Conservation (phyloP, 2,329 filamentous ascomycete species). For the Penicillium sp. region DNA sequence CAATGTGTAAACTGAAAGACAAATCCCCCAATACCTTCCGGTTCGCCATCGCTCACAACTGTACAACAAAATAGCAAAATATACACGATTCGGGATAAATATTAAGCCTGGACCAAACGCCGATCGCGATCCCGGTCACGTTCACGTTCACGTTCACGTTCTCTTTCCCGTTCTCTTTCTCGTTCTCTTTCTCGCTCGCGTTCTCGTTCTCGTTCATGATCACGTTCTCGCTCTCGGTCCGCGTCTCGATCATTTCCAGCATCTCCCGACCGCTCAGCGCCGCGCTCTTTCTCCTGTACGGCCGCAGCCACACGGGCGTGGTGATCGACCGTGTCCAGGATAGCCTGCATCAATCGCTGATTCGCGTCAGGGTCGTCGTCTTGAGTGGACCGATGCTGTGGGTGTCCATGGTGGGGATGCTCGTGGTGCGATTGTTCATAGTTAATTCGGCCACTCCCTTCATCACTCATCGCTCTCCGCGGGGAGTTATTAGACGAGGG, state of each 20-base stretch:
- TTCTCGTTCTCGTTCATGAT: conserved; percentile 19
- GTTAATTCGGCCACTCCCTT: conserved; percentile 18
- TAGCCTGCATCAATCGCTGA: conserved; percentile 42
- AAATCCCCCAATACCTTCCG: conserved; percentile 7
- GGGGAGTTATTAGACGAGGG: conserved; percentile 27
- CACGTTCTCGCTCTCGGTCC: conserved; percentile 9
- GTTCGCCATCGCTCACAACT: conserved; percentile 15
- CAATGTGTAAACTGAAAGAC: conserved; percentile 5
- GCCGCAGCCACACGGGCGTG: conserved; percentile 36
- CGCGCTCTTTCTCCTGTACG: conserved; percentile 30
- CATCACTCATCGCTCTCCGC: conserved; percentile 40
- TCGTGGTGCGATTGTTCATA: conserved; percentile 12
- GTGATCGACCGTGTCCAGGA: conserved; percentile 43
- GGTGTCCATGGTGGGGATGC: conserved; percentile 14
- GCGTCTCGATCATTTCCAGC: conserved; percentile 5
- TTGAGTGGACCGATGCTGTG: conserved; percentile 20
- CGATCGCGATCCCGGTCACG: conserved; percentile 21
- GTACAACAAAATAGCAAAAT: conserved; percentile 12
- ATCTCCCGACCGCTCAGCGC: conserved; percentile 20
- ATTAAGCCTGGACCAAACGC: conserved; percentile 26
- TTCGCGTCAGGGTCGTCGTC: conserved; percentile 41
- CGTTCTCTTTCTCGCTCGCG: conserved; percentile 7
- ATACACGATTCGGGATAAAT: conserved; percentile 5
- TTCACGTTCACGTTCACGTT: conserved; percentile 3
- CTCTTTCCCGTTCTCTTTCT: conserved; percentile 13